phyloP scores from a whole-genome alignment of 23 red algal species.

The Pyropia yezoensis region DNA sequence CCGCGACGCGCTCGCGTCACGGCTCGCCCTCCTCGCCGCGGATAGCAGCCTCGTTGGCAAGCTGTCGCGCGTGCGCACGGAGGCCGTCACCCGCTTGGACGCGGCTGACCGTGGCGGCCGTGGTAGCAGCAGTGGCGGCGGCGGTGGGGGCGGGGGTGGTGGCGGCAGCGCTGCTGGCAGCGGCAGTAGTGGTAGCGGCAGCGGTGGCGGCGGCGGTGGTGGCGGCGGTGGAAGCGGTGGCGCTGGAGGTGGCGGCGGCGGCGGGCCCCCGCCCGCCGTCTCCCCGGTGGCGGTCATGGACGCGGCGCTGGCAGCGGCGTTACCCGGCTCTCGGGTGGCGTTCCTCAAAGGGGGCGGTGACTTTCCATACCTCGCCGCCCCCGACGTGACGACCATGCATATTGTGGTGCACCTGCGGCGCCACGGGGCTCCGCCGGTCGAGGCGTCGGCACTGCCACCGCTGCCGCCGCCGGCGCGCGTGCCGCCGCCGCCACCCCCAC shows the following conservation, averaged over 20 bases:
- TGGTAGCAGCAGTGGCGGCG: no score
- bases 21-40: slow-evolving; percentile 39
- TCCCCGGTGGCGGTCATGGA: not conserved
- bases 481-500: no score
- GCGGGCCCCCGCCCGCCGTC: slow-evolving; percentile 8
- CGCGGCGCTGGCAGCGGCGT: slow-evolving; percentile 11
- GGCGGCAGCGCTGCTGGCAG: not conserved
- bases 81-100: slow-evolving; percentile 58
- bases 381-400: slow-evolving; percentile 81
- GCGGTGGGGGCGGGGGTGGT: no score
- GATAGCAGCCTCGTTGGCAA: slow-evolving; percentile 28
- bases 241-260: no score
- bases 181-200: no score
- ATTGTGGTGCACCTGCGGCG: slow-evolving; percentile 88
- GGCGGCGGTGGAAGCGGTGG: not conserved
- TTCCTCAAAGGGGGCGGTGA: slow-evolving; percentile 63
- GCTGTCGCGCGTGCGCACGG: slow-evolving; percentile 14
- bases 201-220: no score
- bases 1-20: slow-evolving; percentile 42
- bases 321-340: slow-evolving; percentile 64
- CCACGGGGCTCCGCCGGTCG: slow-evolving; percentile 36
- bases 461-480: slow-evolving; percentile 28
- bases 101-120: slow-evolving; percentile 27
- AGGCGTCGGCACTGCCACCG: slow-evolving; percentile 34
- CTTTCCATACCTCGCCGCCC: slow-evolving; percentile 59